Conservation (phyloP, 2,329 filamentous ascomycete species). For the Albophoma yamanashiensis region DNA sequence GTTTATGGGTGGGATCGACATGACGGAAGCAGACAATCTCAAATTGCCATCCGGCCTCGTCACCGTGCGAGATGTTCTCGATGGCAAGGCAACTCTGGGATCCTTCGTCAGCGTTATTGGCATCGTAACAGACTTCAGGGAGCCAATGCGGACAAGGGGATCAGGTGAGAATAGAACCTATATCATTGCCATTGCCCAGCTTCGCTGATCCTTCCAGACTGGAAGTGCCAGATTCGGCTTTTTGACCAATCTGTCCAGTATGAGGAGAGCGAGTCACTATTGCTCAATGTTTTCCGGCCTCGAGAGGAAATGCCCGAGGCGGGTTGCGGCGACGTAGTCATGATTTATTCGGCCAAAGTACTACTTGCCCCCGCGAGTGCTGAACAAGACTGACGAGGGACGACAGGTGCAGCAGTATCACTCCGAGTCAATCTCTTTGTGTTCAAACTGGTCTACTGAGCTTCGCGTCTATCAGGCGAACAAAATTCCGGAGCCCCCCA, state of each 20-base stretch:
- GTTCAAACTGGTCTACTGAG: constrained; percentile 29
- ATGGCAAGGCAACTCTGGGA: constrained; percentile 18
- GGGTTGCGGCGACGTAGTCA: constrained; percentile 25
- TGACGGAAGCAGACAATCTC: not conserved
- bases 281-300: constrained; percentile 51
- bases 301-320: constrained; percentile 36
- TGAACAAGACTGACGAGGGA: not conserved
- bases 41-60: constrained; percentile 13
- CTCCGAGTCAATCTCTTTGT: constrained; percentile 25
- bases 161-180: constrained; percentile 27
- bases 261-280: constrained; percentile 22
- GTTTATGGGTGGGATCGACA: not conserved
- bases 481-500: constrained; percentile 21
- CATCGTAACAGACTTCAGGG: constrained; percentile 54
- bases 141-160: constrained; percentile 38
- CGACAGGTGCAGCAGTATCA: constrained; percentile 29
- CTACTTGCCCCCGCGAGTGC: constrained; percentile 4
- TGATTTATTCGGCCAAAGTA: constrained; percentile 46
- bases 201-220: constrained; percentile 30
- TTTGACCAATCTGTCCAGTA: constrained; percentile 46
- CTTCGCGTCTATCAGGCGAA: constrained; percentile 31
- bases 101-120: constrained; percentile 52
- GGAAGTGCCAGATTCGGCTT: constrained; percentile 49
- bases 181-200: not conserved
- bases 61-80: constrained; percentile 30